phyloP scores from a whole-genome alignment of 208 protist genomes.

The Dictyostelium gargantuum region DNA sequence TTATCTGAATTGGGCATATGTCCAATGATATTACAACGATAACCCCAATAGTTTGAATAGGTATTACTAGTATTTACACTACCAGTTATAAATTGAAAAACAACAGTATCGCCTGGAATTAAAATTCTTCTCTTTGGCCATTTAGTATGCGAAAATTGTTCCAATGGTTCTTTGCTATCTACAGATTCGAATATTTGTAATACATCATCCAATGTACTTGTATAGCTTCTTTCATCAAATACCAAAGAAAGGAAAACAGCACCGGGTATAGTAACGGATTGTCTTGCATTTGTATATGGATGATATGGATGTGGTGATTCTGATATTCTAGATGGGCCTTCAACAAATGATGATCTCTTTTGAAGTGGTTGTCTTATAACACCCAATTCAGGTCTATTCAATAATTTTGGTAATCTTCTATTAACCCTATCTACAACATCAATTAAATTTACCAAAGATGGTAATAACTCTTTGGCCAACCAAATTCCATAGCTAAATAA shows the following conservation, averaged over 20 bases:
- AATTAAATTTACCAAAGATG: constrained; percentile 18
- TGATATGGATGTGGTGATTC: constrained; percentile 53
- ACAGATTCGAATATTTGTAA: constrained; percentile 29
- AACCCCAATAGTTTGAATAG: constrained; percentile 45
- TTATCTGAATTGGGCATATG: constrained; percentile 66
- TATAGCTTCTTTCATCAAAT: constrained; percentile 36
- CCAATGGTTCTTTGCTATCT: constrained; percentile 39
- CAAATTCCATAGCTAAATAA: constrained; percentile 53
- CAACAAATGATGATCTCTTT: constrained; percentile 50
- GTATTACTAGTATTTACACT: neutral
- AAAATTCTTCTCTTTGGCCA: constrained; percentile 64
- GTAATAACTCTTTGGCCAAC: constrained; percentile 39
- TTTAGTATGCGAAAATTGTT: constrained; percentile 19
- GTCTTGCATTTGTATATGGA: constrained; percentile 10
- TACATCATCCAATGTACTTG: neutral
- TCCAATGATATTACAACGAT: constrained; percentile 51
- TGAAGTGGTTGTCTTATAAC: constrained; percentile 23
- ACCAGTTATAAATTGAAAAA: constrained; percentile 28
- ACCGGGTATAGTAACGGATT: constrained; percentile 23
- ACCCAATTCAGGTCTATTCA: constrained; percentile 36
- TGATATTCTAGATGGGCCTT: constrained; percentile 16
- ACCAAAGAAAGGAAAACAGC: constrained; percentile 51
- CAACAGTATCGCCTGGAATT: constrained; percentile 62
- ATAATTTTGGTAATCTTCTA: constrained; percentile 31
- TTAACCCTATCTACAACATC: constrained; percentile 40